These are phyloP conservation scores for Arxiozyma slooffiae DNA, from an alignment of 1,139 yeast species.

Conservation along the genomic window DNA sequence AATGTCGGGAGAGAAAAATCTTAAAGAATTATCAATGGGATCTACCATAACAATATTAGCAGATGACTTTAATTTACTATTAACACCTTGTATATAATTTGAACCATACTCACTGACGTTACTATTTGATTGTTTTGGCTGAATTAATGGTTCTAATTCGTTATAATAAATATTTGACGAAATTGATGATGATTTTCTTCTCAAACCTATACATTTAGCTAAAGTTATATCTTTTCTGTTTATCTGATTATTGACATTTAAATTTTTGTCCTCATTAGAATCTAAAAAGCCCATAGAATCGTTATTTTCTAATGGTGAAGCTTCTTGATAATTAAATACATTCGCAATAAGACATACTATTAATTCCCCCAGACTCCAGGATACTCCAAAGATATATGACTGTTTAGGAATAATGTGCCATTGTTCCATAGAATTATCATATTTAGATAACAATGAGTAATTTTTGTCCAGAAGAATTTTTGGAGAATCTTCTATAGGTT, in stretches of 20 bases:
- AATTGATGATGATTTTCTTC: slow-evolving; percentile 24
- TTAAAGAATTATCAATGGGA: slow-evolving; percentile 17
- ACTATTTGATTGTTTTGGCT: slow-evolving; percentile 7
- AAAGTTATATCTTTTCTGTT: slow-evolving; percentile 23
- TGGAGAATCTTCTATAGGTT: slow-evolving; percentile 6
- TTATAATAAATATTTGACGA: slow-evolving; percentile 27
- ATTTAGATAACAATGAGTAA: background rate
- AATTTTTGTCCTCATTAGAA: background rate
- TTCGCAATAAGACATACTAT: slow-evolving; percentile 21
- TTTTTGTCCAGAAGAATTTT: background rate
- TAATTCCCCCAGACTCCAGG: slow-evolving; percentile 29
- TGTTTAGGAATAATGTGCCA: slow-evolving; percentile 32
- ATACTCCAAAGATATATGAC: slow-evolving; percentile 28
- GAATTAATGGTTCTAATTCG: slow-evolving; percentile 4
- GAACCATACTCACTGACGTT: slow-evolving; percentile 1
- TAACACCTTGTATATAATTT: background rate
- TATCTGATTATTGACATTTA: background rate
- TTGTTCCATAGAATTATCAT: slow-evolving; percentile 3
- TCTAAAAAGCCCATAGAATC: background rate
- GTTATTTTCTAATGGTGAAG: background rate
- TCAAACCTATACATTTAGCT: slow-evolving; percentile 26
- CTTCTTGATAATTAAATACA: slow-evolving; percentile 22
- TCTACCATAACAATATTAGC: slow-evolving; percentile 12
- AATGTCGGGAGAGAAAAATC: slow-evolving; percentile 10
- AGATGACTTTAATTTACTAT: background rate